A percentile compares a stretch with the other conserved stretches of the same genome.
phyloP scores from a whole-genome alignment of 2,329 filamentous ascomycete species.

The Didymella segeticola region DNA sequence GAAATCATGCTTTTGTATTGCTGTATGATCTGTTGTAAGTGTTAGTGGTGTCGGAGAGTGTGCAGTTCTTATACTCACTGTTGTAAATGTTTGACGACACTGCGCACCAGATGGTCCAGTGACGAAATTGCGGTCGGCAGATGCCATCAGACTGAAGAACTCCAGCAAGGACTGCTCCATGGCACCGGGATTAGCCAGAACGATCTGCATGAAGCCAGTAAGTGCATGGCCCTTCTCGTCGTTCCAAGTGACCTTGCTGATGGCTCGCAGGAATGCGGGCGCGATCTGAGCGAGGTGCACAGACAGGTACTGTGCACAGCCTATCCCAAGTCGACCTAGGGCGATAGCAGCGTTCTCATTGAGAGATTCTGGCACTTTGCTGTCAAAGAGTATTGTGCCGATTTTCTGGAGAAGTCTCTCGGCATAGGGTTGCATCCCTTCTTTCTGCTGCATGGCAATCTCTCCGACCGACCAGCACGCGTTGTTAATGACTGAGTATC shows the following conservation, averaged over 20 bases:
- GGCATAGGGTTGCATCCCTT: conserved; percentile 76
- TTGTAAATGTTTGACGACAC: conserved; percentile 70
- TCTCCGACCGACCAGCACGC: conserved; percentile 97
- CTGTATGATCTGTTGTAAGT: conserved; percentile 53
- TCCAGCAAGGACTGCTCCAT: conserved; percentile 85
- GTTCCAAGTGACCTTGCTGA: conserved; percentile 84
- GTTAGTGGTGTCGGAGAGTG: conserved; percentile 21
- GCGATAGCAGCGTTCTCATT: conserved; percentile 95
- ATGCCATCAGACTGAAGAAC: conserved; percentile 84
- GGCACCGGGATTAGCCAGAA: conserved; percentile 85
- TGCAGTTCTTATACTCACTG: conserved; percentile 58
- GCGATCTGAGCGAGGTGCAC: conserved; percentile 82
- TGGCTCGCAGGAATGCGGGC: conserved; percentile 78
- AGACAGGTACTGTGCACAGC: conserved; percentile 77
- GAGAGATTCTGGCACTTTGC: conserved; percentile 83
- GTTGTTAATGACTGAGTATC: conserved; percentile 95
- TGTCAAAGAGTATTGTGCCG: conserved; percentile 82
- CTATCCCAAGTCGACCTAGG: conserved; percentile 83
- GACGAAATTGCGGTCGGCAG: conserved; percentile 64
- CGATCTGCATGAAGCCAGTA: conserved; percentile 84
- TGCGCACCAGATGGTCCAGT: conserved; percentile 65
- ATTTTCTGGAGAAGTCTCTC: conserved; percentile 78
- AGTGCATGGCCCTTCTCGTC: conserved; percentile 96
- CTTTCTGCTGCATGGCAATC: conserved; percentile 79
- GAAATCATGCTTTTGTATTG: conserved; percentile 63